A percentile compares a stretch with the other conserved stretches of the same genome.
Conservation (phyloP, 768 basidiomycete species). For the Nidularia sp. region DNA sequence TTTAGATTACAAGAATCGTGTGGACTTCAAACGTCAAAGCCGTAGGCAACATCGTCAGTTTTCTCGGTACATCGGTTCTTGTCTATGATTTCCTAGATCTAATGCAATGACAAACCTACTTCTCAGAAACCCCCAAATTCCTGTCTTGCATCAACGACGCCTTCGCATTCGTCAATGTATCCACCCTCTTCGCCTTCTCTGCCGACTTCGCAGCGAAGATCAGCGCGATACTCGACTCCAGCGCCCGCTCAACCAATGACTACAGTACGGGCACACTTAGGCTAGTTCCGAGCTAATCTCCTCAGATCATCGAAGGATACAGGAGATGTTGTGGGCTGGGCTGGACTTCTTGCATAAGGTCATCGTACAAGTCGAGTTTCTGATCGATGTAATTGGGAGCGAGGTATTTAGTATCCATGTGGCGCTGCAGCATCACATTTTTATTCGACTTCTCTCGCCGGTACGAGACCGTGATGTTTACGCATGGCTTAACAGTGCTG, state of each 20-base stretch:
- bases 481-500: conserved; percentile 32
- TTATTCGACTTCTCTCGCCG: neutral
- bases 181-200: neutral
- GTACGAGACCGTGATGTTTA: neutral
- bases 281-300: conserved; percentile 35
- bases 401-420: conserved; percentile 48
- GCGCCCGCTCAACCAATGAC: too few relatives aligned
- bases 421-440: conserved; percentile 48
- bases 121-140: neutral
- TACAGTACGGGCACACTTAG: too few relatives aligned
- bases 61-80: neutral
- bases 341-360: conserved; percentile 28
- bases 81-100: neutral
- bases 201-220: too few relatives aligned
- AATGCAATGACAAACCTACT: neutral
- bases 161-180: neutral
- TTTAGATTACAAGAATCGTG: neutral
- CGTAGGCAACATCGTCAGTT: neutral
- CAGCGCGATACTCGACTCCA: too few relatives aligned
- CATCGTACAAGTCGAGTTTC: conserved; percentile 54
- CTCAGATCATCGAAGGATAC: conserved; percentile 49
- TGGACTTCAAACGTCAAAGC: neutral
- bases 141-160: neutral
- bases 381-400: conserved; percentile 31
- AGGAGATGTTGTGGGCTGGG: conserved; percentile 43